These are phyloP conservation scores for Mycena venus DNA, from an alignment of 768 basidiomycete genomes.

Conservation along the genomic window DNA sequence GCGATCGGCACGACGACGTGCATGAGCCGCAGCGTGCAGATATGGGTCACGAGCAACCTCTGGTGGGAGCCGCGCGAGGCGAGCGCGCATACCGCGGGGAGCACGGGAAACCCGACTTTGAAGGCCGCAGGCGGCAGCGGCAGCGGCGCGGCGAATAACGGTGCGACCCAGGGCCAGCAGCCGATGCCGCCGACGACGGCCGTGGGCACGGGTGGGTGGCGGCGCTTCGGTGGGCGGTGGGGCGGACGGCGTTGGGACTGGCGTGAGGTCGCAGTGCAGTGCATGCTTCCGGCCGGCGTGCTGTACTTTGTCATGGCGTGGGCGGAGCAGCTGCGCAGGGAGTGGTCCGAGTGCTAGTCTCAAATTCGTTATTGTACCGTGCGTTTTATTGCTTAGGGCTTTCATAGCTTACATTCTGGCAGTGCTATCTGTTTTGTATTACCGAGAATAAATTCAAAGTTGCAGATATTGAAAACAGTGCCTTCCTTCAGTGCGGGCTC, in stretches of 20 bases:
- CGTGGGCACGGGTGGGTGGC: slow-evolving; percentile 47
- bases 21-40: slow-evolving; percentile 84
- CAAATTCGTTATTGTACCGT: slow-evolving; percentile 1
- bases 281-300: slow-evolving; percentile 79
- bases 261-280: slow-evolving; percentile 76
- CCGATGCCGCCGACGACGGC: not conserved
- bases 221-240: slow-evolving; percentile 63
- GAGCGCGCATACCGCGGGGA: too few relatives aligned
- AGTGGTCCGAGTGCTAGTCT: slow-evolving; percentile 46
- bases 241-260: slow-evolving; percentile 85
- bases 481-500: not conserved
- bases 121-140: not conserved
- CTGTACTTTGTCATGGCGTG: slow-evolving; percentile 89
- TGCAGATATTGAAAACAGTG: too few relatives aligned
- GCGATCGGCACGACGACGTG: slow-evolving; percentile 92
- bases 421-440: not conserved
- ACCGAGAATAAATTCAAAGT: not conserved
- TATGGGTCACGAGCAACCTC: slow-evolving; percentile 97
- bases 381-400: slow-evolving; percentile 1
- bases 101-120: too few relatives aligned
- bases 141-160: slow-evolving; percentile 24
- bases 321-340: slow-evolving; percentile 66
- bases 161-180: not conserved
- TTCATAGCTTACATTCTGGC: slow-evolving; percentile 18
- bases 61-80: slow-evolving; percentile 58